phyloP scores from a whole-genome alignment of 164 flowering plant genomes.

The Akebia trifoliata region DNA sequence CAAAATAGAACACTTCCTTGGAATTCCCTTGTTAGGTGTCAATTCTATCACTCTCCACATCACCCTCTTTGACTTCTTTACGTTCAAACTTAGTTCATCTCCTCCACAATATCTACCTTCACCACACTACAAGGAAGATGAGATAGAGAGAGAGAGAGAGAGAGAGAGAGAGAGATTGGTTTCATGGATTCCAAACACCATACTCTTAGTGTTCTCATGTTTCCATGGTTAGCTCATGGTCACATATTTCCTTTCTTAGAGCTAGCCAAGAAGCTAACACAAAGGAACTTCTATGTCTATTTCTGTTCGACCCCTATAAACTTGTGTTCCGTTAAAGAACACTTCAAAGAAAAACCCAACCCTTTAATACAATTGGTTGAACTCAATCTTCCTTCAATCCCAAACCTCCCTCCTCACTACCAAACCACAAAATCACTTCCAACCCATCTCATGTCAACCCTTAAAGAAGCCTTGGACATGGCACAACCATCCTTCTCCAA shows the following conservation, averaged over 20 bases:
- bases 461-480: slow-evolving; percentile 24
- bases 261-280: slow-evolving; percentile 33
- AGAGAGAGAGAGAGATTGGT: too few species aligned
- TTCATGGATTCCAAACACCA: background rate
- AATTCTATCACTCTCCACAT: too few species aligned
- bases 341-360: background rate
- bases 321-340: slow-evolving; percentile 23
- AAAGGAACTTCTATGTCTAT: too few species aligned
- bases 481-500: slow-evolving; percentile 15
- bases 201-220: slow-evolving; percentile 10
- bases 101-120: too few species aligned
- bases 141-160: background rate
- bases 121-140: background rate
- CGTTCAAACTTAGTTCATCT: too few species aligned
- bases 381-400: slow-evolving; percentile 19
- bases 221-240: slow-evolving; percentile 28
- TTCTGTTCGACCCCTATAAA: slow-evolving; percentile 38
- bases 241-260: slow-evolving; percentile 35
- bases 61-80: too few species aligned
- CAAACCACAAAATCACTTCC: slow-evolving; percentile 26
- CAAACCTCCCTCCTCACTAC: too few species aligned
- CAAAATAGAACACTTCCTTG: too few species aligned
- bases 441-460: slow-evolving; percentile 28
- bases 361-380: slow-evolving; percentile 12
- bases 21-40: too few species aligned